Evolutionary conservation across 2,329 filamentous ascomycete species (phyloP), one percentile per base, ranked within the genome.

Genomic region (Parafenestella ontariensis): DNA sequence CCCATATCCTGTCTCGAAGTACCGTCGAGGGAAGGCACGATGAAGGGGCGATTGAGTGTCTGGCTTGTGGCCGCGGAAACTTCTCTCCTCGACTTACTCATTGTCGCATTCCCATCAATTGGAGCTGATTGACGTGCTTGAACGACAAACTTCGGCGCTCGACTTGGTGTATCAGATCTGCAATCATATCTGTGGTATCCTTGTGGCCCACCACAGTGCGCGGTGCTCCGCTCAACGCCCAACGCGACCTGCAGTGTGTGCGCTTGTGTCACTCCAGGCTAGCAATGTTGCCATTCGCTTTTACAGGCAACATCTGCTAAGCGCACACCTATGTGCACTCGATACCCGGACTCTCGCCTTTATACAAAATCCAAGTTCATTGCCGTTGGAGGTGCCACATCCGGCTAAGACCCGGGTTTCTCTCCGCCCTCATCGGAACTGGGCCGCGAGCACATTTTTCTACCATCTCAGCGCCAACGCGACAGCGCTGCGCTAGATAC

Each of bases 351-450:
- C 31, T 15, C 10, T 31, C 40, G 29, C 11, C 28, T 17, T 56
- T 49, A 5, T 34, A 17, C 50, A 31, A 59, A 50, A 58, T 36
- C 37, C 18, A 3, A 29, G 31, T 20, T 24, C 36, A 49, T 44
- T 43, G 52, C 65, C 60, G 63, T 65, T 65, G 50, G 54, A 51
- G 59, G 49, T 60, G 59, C 66, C 54, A 57, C 54, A 46, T 56
- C 37, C 34, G 49, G 60, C 34, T 46, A 58, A 56, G 49, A 49
- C 39, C 51, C 65, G 64, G 61, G 53, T 58, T 66, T 66, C 58
- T 62, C 56, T 51, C 61, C 66, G 56, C 40, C 26, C 40, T 31
- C 47, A 36, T 52, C 56, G 54, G 59, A 51, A 48, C 24, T 41
- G 49, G 49, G 51, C 56, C 52, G 52, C 56, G 40, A 50, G 51